Base-by-base conservation (phyloP, 1,139 yeast species). In the Arxiozyma bovina region DNA sequence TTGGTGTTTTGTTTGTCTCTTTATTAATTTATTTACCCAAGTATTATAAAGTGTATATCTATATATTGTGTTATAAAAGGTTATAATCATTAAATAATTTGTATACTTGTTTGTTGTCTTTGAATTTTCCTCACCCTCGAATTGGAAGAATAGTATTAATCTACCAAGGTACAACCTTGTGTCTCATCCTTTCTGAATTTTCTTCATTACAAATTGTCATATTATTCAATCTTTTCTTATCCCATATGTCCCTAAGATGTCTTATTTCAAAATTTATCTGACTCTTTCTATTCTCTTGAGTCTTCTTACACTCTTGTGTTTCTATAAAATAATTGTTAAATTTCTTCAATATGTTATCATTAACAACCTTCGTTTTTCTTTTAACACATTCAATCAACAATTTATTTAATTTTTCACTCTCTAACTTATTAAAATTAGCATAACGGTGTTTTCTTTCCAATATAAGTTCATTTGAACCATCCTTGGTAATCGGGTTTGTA, bases 161-260 rank as follows among this genome's bases (percentile, higher is more conserved):
- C 40, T 34, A 34, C 40, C 40, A 34, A 34, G 40, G 63, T 1
- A 59, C 44, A 27, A 63, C 45, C 25, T 62, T 61, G 23, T 56
- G 55, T 43, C 57, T 57, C 79, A 82, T 84, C 57, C 93, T 70
- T 61, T 83, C 82, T 38, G 75, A 73, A 48, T 87, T 85, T 65
- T 87, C 95, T 54, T 83, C 81, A 48, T 77, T 77, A 62, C 85
- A 93, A 27, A 87, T 66, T 1, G 74, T 68, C 75, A 81, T 50
- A 6, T n/a, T 34, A 1, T 60, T 65, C n/a, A 72, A 61, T n/a
- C 76, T 64, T 53, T 82, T 67, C 4, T 67, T 65, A 5, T 73
- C 69, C 55, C 79, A 83, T 20, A 70, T 62, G 55, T 77, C 77
- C 55, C 81, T 61, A 9, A 73, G 65, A 53, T 77, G 74, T 3